Conservation (phyloP, 805 yeast species). For the Blastobotrys muscicola region DNA sequence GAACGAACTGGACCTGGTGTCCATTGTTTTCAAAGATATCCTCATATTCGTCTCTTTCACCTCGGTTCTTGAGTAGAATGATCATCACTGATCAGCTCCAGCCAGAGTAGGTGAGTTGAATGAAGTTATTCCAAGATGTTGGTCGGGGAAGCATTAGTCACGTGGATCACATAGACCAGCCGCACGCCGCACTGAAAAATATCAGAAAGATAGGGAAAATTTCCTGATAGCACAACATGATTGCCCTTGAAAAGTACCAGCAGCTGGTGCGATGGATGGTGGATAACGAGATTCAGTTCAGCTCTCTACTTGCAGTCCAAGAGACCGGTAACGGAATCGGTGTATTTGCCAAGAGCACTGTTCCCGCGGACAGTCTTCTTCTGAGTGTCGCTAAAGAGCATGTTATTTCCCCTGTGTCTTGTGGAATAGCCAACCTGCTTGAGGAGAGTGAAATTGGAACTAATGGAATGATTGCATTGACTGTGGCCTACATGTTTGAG, state of each 20-base stretch:
- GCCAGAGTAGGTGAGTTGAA: background rate
- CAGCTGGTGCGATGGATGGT: constrained; percentile 45
- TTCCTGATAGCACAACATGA: background rate
- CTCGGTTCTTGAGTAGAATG: constrained; percentile 60
- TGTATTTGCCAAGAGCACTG: constrained; percentile 46
- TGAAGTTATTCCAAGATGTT: no score
- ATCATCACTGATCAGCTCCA: constrained; percentile 4
- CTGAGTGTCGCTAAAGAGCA: constrained; percentile 26
- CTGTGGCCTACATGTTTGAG: constrained; percentile 68
- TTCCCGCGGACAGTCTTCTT: constrained; percentile 30
- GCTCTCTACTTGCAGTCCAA: constrained; percentile 36
- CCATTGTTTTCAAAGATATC: constrained; percentile 34
- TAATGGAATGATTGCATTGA: constrained; percentile 57
- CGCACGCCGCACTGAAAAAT: background rate
- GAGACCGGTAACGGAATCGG: constrained; percentile 61
- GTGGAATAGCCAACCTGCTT: constrained; percentile 53
- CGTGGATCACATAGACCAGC: background rate
- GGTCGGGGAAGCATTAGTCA: no score
- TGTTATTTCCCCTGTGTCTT: constrained; percentile 28
- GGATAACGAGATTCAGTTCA: constrained; percentile 45
- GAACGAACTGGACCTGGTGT: constrained; percentile 40
- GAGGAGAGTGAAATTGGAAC: constrained; percentile 40
- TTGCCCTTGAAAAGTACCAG: constrained; percentile 8
- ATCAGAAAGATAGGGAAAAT: background rate
- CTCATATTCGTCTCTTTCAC: constrained; percentile 61